phyloP scores from a whole-genome alignment of 2,329 filamentous ascomycete species.

The Lachnellula cervina region DNA sequence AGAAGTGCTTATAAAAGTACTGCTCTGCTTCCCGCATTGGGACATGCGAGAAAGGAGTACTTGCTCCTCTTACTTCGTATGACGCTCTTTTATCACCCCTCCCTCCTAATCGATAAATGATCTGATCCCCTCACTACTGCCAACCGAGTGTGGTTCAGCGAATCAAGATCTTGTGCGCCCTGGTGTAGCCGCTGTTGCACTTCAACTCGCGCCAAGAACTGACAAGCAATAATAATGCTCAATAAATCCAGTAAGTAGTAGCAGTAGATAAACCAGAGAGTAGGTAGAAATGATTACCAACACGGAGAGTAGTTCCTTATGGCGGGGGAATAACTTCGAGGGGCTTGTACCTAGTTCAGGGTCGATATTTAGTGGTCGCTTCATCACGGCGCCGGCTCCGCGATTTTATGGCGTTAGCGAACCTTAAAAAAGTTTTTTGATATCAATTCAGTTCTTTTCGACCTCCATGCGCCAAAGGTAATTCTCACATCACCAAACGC shows the following conservation, averaged over 20 bases:
- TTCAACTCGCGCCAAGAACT: constrained; percentile 5
- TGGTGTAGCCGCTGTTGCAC: constrained; percentile 9
- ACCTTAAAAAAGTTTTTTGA: background rate
- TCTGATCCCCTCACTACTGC: constrained; percentile 11
- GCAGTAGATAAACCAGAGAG: background rate
- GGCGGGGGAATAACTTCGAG: background rate
- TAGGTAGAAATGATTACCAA: background rate
- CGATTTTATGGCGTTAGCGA: background rate
- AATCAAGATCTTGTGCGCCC: background rate
- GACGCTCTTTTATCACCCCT: constrained; percentile 12
- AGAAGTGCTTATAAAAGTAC: background rate
- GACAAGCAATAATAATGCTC: constrained; percentile 2
- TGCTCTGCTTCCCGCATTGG: constrained; percentile 2
- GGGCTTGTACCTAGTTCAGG: too few species aligned
- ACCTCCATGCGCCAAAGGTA: constrained; percentile 3
- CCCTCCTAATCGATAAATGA: constrained; percentile 20
- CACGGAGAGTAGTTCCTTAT: background rate
- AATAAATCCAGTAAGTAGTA: background rate
- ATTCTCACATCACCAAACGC: background rate
- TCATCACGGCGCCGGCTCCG: background rate
- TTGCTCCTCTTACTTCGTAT: constrained; percentile 3
- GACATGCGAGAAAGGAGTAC: constrained; percentile 2
- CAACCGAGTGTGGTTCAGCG: background rate
- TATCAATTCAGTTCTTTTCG: background rate
- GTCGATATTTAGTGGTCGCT: background rate